These are phyloP conservation scores for Polytrichum formosum DNA, from an alignment of 225 moss, liverwort and hornwort species.

Conservation along the genomic window DNA sequence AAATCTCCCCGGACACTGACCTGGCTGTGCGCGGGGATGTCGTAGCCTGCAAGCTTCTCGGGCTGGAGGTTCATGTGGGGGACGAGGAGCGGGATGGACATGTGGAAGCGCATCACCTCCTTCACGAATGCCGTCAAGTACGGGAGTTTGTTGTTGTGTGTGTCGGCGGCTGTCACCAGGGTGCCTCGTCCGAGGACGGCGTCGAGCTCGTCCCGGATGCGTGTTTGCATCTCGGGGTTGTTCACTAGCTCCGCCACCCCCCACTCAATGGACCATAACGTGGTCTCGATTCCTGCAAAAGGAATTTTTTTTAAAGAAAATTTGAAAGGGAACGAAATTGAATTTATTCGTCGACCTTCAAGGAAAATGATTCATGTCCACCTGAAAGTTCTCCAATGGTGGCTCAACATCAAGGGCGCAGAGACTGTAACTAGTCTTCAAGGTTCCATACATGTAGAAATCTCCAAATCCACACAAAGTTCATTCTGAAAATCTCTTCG, in stretches of 20 bases:
- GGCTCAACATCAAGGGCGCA: too few relatives aligned
- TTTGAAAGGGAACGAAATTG: background rate
- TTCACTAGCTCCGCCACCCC: constrained; percentile 66
- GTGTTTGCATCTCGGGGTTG: constrained; percentile 38
- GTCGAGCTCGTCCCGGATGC: constrained; percentile 44
- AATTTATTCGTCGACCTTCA: too few relatives aligned
- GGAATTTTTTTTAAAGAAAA: background rate
- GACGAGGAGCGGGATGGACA: constrained; percentile 35
- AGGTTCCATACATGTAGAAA: too few relatives aligned
- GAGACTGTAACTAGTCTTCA: too few relatives aligned
- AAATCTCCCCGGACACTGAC: background rate
- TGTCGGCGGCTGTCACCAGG: constrained; percentile 48
- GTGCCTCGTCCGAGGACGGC: constrained; percentile 44
- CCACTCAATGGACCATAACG: constrained; percentile 70
- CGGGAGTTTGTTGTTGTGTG: constrained; percentile 26
- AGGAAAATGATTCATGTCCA: too few relatives aligned
- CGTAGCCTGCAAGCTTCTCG: constrained; percentile 35
- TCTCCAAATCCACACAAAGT: too few relatives aligned
- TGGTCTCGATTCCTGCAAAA: constrained; percentile 62
- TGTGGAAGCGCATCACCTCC: constrained; percentile 40
- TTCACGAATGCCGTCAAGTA: constrained; percentile 33
- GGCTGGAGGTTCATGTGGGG: constrained; percentile 40
- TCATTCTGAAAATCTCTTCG: too few relatives aligned
- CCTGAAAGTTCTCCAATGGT: too few relatives aligned
- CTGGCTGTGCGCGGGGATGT: constrained; percentile 41